Percentiles rank a stretch among this genome's conserved stretches.
Evolutionary conservation across 305 asterid species (phyloP).

Genomic region (Fraxinus ornus): DNA sequence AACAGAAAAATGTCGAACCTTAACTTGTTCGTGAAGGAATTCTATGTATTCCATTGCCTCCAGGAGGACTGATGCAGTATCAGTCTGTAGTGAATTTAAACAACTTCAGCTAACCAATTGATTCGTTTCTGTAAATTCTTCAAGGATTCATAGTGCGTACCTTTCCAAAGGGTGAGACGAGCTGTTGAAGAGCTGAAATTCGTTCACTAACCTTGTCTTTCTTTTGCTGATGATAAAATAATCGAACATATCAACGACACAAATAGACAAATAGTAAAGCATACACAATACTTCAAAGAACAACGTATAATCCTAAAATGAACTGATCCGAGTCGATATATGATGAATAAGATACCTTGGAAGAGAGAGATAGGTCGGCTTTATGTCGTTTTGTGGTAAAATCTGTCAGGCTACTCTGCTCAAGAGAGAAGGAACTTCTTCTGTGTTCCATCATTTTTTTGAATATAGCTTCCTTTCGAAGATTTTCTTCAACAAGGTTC

Average conservation of each 20-base stretch:
- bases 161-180: constrained; percentile 92
- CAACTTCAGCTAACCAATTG: not conserved
- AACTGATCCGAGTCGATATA: not conserved
- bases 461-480: constrained; percentile 15
- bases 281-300: not conserved
- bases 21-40: constrained; percentile 86
- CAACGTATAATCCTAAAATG: not conserved
- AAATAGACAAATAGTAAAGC: not conserved
- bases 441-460: constrained; percentile 74
- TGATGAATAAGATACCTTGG: constrained; percentile 49
- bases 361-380: constrained; percentile 48
- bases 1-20: constrained; percentile 40
- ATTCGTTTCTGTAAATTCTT: not conserved
- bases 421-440: constrained; percentile 54
- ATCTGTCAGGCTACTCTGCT: constrained; percentile 47
- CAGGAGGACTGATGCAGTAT: constrained; percentile 82
- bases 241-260: constrained; percentile 1
- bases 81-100: constrained; percentile 50
- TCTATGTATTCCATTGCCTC: constrained; percentile 82
- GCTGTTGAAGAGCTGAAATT: constrained; percentile 78
- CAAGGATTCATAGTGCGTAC: constrained; percentile 26
- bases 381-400: constrained; percentile 64
- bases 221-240: constrained; percentile 52
- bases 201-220: constrained; percentile 79
- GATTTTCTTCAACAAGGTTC: not conserved